Percentiles rank a stretch among this genome's conserved stretches.
These are phyloP conservation scores for Xylaria multiplex DNA, from an alignment of 2,329 filamentous ascomycete species.

Conservation along the genomic window DNA sequence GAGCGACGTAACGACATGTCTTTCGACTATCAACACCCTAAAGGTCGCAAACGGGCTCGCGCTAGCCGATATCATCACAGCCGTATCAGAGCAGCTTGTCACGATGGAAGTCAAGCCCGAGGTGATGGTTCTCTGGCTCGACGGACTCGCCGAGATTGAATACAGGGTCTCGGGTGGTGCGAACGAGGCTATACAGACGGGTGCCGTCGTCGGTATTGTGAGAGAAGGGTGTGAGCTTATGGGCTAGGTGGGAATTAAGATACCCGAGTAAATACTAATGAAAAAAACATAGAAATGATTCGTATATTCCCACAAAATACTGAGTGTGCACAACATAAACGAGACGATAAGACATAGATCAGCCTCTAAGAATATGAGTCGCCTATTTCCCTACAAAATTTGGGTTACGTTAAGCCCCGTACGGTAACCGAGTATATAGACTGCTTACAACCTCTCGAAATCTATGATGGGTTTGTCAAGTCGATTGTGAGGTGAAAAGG, in stretches of 20 bases:
- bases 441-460: no score
- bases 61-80: conserved; percentile 91
- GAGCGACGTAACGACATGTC: conserved; percentile 86
- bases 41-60: conserved; percentile 89
- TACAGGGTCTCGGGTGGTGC: conserved; percentile 89
- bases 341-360: not conserved
- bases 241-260: conserved; percentile 41
- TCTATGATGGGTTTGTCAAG: no score
- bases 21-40: conserved; percentile 86
- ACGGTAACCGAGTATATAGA: no score
- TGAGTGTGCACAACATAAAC: not conserved
- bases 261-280: conserved; percentile 24
- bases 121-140: conserved; percentile 90
- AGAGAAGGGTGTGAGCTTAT: conserved; percentile 84
- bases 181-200: conserved; percentile 88
- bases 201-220: conserved; percentile 89
- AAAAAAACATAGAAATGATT: not conserved
- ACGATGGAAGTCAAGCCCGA: conserved; percentile 85
- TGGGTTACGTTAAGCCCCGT: no score
- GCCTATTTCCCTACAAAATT: not conserved
- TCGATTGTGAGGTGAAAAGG: no score
- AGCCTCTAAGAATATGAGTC: not conserved
- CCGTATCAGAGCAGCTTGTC: conserved; percentile 82
- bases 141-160: conserved; percentile 91
- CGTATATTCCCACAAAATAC: not conserved